Evolutionary conservation across 2,329 filamentous ascomycete species (phyloP).

Genomic region (Diaporthe citrichinensis): DNA sequence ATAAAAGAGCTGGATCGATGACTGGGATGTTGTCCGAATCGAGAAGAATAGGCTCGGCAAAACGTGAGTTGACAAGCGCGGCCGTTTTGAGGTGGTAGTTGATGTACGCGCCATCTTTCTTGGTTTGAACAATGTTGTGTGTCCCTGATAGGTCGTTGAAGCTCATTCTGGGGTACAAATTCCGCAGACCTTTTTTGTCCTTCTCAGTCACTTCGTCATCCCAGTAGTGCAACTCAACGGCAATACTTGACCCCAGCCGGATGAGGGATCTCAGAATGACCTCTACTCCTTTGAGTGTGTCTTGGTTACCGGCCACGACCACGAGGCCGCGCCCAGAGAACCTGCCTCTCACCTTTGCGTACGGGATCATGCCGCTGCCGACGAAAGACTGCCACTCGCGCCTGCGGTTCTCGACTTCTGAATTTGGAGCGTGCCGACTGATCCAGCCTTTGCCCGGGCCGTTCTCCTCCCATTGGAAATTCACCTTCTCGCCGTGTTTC

Average conservation of each 20-base stretch:
- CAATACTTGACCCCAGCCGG: neutral
- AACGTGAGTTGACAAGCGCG: neutral
- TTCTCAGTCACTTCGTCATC: neutral
- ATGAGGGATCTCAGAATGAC: conserved; percentile 1
- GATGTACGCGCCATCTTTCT: conserved; percentile 2
- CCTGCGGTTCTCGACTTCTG: neutral
- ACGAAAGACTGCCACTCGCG: conserved; percentile 17
- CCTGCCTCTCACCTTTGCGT: neutral
- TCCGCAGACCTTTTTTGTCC: neutral
- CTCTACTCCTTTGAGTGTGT: neutral
- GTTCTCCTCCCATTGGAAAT: neutral
- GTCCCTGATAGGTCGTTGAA: conserved; percentile 7
- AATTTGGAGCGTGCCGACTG: neutral
- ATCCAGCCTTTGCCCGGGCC: neutral
- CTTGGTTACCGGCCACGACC: conserved; percentile 9
- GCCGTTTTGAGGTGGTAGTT: conserved; percentile 25
- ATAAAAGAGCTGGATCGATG: conserved; percentile 7
- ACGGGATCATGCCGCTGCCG: neutral
- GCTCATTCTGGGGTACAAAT: neutral
- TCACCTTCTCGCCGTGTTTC: conserved; percentile 20
- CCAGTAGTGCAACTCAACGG: conserved; percentile 15
- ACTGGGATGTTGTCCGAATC: conserved; percentile 13
- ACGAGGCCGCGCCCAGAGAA: conserved; percentile 14
- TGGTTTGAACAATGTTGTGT: conserved; percentile 4
- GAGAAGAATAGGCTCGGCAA: conserved; percentile 8